phyloP scores from a whole-genome alignment of 2,329 filamentous ascomycete genomes.

The Fusarium newnesense region DNA sequence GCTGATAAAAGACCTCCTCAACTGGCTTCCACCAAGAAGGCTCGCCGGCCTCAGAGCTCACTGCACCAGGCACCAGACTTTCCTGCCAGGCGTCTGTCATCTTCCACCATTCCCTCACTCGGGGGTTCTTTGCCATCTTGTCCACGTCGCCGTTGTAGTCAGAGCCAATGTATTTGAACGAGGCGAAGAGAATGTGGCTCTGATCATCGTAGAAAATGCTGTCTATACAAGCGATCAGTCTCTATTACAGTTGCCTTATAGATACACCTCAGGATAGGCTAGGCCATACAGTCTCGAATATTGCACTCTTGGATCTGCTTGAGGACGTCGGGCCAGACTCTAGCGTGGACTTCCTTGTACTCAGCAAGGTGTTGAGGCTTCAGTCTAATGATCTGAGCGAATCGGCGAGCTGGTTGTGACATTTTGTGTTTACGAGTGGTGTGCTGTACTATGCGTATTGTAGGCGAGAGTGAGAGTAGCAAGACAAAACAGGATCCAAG shows the following conservation, averaged over 20 bases:
- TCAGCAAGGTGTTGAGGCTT: constrained; percentile 72
- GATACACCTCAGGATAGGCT: not conserved
- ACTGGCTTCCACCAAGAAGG: constrained; percentile 76
- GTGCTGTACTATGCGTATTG: not conserved
- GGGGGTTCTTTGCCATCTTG: constrained; percentile 76
- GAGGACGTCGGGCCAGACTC: constrained; percentile 81
- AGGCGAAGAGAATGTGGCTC: constrained; percentile 74
- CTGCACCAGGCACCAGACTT: constrained; percentile 68
- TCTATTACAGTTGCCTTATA: not conserved
- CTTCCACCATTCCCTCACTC: constrained; percentile 81
- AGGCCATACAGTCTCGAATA: constrained; percentile 73
- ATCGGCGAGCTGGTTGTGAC: constrained; percentile 60
- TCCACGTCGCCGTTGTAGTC: constrained; percentile 81
- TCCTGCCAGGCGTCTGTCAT: constrained; percentile 84
- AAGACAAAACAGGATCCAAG: not conserved
- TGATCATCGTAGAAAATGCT: constrained; percentile 76
- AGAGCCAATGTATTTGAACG: constrained; percentile 81
- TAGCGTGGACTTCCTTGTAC: constrained; percentile 79
- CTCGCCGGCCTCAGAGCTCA: constrained; percentile 66
- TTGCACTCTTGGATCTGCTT: constrained; percentile 80
- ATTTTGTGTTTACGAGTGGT: constrained; percentile 1
- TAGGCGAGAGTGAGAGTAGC: not conserved
- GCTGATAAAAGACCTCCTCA: constrained; percentile 74
- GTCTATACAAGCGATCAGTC: constrained; percentile 58
- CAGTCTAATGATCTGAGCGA: constrained; percentile 79